Percentiles rank a stretch among this genome's conserved stretches.
These are phyloP conservation scores for Rhizopogon vulgaris DNA, from an alignment of 768 basidiomycete species.

Conservation along the genomic window DNA sequence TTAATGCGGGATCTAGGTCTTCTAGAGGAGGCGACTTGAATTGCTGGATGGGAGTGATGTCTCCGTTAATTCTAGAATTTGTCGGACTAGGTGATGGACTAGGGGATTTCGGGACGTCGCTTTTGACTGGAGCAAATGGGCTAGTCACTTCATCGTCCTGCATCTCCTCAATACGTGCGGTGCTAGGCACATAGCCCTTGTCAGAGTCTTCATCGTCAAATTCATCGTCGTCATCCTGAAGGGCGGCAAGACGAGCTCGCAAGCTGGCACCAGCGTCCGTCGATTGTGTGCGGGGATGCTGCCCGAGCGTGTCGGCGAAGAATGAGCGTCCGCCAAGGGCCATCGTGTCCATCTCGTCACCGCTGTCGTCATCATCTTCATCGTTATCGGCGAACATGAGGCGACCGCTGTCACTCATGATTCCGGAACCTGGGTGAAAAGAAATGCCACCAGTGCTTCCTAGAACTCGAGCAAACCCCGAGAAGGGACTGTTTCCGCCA, in stretches of 20 bases:
- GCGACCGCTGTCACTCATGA: conserved; percentile 41
- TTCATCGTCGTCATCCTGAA: conserved; percentile 43
- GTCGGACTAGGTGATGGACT: conserved; percentile 28
- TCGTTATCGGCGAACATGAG: conserved; percentile 61
- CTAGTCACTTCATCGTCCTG: conserved; percentile 26
- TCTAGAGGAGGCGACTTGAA: conserved; percentile 44
- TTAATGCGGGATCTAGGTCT: conserved; percentile 48
- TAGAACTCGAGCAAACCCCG: conserved; percentile 50
- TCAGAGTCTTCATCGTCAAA: conserved; percentile 24
- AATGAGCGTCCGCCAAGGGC: conserved; percentile 31
- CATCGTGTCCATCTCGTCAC: conserved; percentile 37
- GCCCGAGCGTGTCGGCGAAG: conserved; percentile 43
- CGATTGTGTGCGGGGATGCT: conserved; percentile 34
- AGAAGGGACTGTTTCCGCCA: conserved; percentile 32
- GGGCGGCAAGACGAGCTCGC: conserved; percentile 57
- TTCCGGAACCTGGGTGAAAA: conserved; percentile 49
- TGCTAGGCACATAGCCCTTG: neutral
- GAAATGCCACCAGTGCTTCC: conserved; percentile 59
- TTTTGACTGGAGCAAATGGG: conserved; percentile 25
- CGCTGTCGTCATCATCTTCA: conserved; percentile 56
- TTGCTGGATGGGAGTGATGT: conserved; percentile 41
- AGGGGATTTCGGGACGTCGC: conserved; percentile 26
- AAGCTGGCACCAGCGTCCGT: conserved; percentile 51
- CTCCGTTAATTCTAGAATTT: conserved; percentile 41
- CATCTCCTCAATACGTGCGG: conserved; percentile 21